Conservation (phyloP, 2,329 filamentous ascomycete genomes). For the Colletotrichum tabaci region DNA sequence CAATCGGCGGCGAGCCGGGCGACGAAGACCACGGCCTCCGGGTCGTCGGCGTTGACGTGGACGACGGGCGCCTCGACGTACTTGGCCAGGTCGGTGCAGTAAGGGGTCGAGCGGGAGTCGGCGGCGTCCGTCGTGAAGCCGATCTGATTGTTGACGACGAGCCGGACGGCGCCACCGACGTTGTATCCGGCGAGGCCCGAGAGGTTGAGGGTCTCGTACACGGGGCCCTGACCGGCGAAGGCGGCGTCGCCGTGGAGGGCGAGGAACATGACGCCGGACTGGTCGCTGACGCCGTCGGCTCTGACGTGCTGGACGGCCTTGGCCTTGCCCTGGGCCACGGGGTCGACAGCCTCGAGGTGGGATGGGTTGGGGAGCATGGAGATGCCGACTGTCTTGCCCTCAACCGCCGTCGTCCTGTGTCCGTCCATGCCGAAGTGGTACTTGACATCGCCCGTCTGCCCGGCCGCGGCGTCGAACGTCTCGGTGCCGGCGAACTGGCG, state of each 20-base stretch:
- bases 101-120: conserved; percentile 95
- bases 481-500: conserved; percentile 94
- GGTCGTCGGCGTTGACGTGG: conserved; percentile 99
- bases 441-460: conserved; percentile 91
- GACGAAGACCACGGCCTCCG: conserved; percentile 97
- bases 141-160: conserved; percentile 99
- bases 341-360: conserved; percentile 97
- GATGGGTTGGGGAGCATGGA: conserved; percentile 98
- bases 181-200: conserved; percentile 95
- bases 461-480: conserved; percentile 88
- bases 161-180: conserved; percentile 95
- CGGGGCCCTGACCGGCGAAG: conserved; percentile 94
- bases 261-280: conserved; percentile 92
- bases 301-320: conserved; percentile 97
- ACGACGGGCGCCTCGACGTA: conserved; percentile 98
- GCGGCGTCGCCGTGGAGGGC: conserved; percentile 97
- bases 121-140: conserved; percentile 99
- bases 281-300: conserved; percentile 85
- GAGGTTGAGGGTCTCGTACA: conserved; percentile 99
- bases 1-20: conserved; percentile 97
- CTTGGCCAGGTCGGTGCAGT: conserved; percentile 99
- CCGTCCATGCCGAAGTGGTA: conserved; percentile 99
- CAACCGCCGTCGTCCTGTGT: conserved; percentile 90
- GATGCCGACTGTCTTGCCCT: conserved; percentile 96
- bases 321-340: conserved; percentile 96